Evolutionary conservation across 306 rosid genomes (phyloP), one percentile per base, ranked within the genome.

Genomic region (Medicago arabica): DNA sequence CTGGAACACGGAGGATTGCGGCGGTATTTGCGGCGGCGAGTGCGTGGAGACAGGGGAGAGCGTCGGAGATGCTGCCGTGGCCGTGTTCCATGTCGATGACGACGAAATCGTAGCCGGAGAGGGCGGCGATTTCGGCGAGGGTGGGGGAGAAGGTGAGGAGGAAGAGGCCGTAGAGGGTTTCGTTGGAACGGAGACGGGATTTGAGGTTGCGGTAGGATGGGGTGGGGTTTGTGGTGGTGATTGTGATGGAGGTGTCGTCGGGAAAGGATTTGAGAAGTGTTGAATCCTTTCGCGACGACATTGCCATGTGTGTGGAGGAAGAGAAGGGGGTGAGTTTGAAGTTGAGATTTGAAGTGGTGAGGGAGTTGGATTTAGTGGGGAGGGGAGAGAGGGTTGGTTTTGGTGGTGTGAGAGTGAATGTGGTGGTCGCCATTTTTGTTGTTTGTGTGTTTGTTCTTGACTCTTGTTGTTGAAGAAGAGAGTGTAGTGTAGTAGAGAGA

Each of bases 11-110:
- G 80, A 88, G 75, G 15, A 94, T 76, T 14, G 96, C 89, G 0
- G 94, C 89, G 2, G 96, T 87, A 11, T 76, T 71, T 9, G 94
- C 19, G 11, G 96, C 93, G 9, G 96, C 90, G n/a, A 92, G 87
- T 14, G 97, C 95, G 55, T 80, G 88, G 17, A 88, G 82, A 71
- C 96, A 89, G 9, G 87, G 79, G 44, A 95, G 89, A 1, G 98
- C 82, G 5, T 89, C 86, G 72, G 88, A 14, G 74, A 86, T 77
- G 8, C 90, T 89, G 44, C 94, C 98, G 54, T 84, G 85, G 41
- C 94, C 98, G 71, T 92, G 98, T 57, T 92, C 98, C 94, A 92
- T 90, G 86, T 92, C 98, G 65, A 92, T 54, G 1, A 92, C 91
- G 14, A 88, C 89, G 40, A 88, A 92, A 67, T 92, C 96, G 70